Conservation (phyloP, 805 yeast species). For the Pichia scutulata region DNA sequence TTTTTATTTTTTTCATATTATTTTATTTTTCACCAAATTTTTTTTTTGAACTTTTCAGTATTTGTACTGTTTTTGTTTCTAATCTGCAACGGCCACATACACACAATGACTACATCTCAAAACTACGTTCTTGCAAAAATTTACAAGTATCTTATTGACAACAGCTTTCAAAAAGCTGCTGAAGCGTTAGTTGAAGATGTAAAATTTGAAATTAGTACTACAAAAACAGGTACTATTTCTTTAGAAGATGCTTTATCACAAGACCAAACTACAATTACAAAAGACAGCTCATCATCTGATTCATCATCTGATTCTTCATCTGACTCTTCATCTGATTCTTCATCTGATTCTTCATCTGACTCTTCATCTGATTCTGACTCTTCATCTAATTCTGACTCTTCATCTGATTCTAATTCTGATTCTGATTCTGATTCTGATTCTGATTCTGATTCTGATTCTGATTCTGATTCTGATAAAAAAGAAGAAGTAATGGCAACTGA, state of each 20-base stretch:
- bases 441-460: conserved; percentile 15
- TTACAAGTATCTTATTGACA: conserved; percentile 19
- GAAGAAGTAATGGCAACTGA: too few species aligned
- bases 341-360: conserved; percentile 9
- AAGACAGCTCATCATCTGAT: neutral
- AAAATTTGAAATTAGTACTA: conserved; percentile 1
- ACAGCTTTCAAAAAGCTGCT: conserved; percentile 19
- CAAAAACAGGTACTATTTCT: conserved; percentile 7
- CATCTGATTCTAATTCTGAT: conserved; percentile 11
- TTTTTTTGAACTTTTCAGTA: neutral
- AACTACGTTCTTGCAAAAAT: conserved; percentile 16
- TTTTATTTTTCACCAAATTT: neutral
- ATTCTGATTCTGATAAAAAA: conserved; percentile 3
- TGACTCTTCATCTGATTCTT: conserved; percentile 7
- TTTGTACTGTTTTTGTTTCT: neutral
- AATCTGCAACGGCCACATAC: neutral
- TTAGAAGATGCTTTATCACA: neutral
- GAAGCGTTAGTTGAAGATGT: conserved; percentile 21
- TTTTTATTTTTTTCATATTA: neutral
- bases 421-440: conserved; percentile 16
- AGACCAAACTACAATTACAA: neutral
- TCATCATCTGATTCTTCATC: conserved; percentile 5
- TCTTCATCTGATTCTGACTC: conserved; percentile 7
- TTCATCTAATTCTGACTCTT: conserved; percentile 13
- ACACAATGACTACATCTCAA: conserved; percentile 14